phyloP scores from a whole-genome alignment of 1,284 basidiomycete species.

The Cryptococcus depauperatus region DNA sequence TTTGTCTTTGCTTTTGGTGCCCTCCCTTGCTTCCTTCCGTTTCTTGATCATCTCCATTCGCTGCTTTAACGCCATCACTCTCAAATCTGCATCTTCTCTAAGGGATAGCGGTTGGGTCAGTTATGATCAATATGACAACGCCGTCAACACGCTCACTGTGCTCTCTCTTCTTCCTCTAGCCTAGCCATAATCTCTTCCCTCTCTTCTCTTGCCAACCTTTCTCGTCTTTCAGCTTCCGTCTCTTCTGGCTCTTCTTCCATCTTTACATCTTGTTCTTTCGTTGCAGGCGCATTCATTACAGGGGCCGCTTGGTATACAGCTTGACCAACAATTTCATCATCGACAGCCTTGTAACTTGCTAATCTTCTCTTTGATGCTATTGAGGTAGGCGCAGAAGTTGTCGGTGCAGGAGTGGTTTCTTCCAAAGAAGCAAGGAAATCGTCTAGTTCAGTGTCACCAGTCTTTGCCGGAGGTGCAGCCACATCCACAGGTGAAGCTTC shows the following conservation, averaged over 20 bases:
- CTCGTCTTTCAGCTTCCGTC: conserved; percentile 36
- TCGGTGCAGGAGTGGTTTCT: conserved; percentile 13
- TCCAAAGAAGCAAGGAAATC: conserved; percentile 42
- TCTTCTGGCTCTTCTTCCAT: conserved; percentile 34
- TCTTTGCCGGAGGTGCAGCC: conserved; percentile 6
- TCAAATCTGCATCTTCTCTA: conserved; percentile 44
- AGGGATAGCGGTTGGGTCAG: no score
- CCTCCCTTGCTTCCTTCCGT: conserved; percentile 24
- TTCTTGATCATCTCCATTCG: conserved; percentile 42
- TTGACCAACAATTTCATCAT: conserved; percentile 28
- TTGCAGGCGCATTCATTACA: conserved; percentile 14
- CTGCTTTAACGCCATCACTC: conserved; percentile 40
- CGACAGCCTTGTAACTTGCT: conserved; percentile 6
- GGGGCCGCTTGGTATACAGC: conserved; percentile 44
- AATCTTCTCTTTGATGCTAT: conserved; percentile 5
- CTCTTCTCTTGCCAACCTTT: conserved; percentile 38
- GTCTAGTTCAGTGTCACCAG: conserved; percentile 42
- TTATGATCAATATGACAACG: not conserved
- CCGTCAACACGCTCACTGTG: conserved; percentile 45
- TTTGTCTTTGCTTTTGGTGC: not conserved
- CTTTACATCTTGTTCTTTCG: conserved; percentile 7
- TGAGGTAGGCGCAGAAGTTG: not conserved
- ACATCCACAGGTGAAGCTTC: conserved; percentile 4
- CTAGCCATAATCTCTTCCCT: conserved; percentile 43
- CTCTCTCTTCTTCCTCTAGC: conserved; percentile 43